Base-by-base conservation (phyloP, 805 yeast species). In the Lipomyces japonicus region DNA sequence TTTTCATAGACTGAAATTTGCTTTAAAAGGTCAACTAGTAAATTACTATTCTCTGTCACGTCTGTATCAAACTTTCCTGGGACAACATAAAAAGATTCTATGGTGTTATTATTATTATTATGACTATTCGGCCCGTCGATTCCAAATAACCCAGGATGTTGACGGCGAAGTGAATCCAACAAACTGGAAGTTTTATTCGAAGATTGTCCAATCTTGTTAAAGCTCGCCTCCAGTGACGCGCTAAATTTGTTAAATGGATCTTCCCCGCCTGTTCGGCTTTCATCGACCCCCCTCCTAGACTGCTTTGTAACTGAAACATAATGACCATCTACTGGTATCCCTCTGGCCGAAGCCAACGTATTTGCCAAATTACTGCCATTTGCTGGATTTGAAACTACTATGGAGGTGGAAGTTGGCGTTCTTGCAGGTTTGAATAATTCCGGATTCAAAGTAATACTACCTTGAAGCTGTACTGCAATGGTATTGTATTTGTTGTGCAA, bases 21-120 rank as follows among this genome's bases (percentile, higher is more conserved):
- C 19, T 26, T 36, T 7, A 39, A n/a, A 12, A 49, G 30, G 9
- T 46, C 53, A 19, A 19, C 22, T 3, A 39, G 22, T 7, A 39
- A 22, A 6, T 47, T 12, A 4, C 39, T 28, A 3, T 28, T 26
- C 9, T 31, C 4, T 2, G 21, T 21, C 18, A 16, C 40, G 26
- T 39, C 42, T 7, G 31, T 6, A 39, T 22, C 31, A 12, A n/a
- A 6, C 6, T 25, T 14, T 14, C 5, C 59, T 1, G 63, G 61
- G 4, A 74, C 71, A 28, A 72, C 66, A 34, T 65, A 68, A 43
- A 65, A 66, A 4, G 57, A 49, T 9, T 53, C 57, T 39, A 46
- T 30, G 10, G 44, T 44, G 16, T 25, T 25, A 37, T 38, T 43
- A 16, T 36, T 38, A 26, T 23, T 28, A 40, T 22, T 34, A 6